Conservation (phyloP, 2,329 filamentous ascomycete species). For the Curvularia lunata region DNA sequence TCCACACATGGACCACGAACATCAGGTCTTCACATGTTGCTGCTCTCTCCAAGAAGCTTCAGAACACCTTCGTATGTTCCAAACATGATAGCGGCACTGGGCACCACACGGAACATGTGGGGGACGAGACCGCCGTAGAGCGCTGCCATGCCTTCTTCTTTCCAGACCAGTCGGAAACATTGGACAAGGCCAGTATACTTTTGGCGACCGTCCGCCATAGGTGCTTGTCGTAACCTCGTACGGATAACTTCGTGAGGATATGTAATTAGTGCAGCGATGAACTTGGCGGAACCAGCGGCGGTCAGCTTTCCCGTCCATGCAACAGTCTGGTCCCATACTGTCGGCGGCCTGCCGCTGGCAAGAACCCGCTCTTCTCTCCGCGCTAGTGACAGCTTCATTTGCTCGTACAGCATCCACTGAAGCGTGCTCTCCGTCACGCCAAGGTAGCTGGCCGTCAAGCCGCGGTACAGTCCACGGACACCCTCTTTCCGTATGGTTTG, state of each 20-base stretch:
- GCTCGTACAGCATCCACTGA: constrained; percentile 94
- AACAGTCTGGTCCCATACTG: constrained; percentile 74
- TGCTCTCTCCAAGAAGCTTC: constrained; percentile 54
- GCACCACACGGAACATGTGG: constrained; percentile 88
- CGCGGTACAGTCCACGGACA: constrained; percentile 81
- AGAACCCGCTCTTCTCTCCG: constrained; percentile 64
- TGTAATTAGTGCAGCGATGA: constrained; percentile 80
- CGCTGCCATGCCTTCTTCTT: constrained; percentile 83
- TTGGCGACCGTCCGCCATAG: constrained; percentile 70
- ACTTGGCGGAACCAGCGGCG: constrained; percentile 83
- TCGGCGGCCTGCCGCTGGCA: constrained; percentile 67
- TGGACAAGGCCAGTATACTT: constrained; percentile 91
- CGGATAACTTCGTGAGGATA: constrained; percentile 93
- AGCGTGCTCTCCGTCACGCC: constrained; percentile 88
- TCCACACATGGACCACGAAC: constrained; percentile 1
- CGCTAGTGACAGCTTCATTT: constrained; percentile 79
- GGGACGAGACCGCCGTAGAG: constrained; percentile 92
- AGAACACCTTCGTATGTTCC: constrained; percentile 74
- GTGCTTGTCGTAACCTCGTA: constrained; percentile 83
- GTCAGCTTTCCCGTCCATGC: constrained; percentile 79
- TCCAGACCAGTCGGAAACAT: constrained; percentile 86
- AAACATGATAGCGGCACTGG: constrained; percentile 95
- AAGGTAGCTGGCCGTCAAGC: constrained; percentile 88
- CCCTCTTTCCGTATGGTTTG: constrained; percentile 85
- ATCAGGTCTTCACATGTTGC: constrained; percentile 41